Evolutionary conservation across 768 basidiomycete species (phyloP).

Genomic region (Trametes villosa): DNA sequence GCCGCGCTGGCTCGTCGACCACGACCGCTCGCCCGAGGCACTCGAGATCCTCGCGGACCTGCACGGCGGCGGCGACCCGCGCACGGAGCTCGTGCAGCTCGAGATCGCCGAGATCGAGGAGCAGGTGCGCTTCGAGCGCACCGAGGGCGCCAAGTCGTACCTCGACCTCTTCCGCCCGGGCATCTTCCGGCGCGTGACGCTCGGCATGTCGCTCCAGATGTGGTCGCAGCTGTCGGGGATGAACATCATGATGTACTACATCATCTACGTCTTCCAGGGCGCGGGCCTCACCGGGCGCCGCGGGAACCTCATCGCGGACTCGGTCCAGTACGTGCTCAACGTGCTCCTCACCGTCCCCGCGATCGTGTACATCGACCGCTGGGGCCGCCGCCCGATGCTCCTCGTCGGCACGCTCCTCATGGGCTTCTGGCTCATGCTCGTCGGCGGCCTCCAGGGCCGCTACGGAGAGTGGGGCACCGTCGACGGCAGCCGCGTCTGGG

Average conservation of each 20-base stretch:
- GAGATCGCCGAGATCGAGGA: slow-evolving; percentile 70
- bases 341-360: slow-evolving; percentile 49
- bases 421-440: slow-evolving; percentile 79
- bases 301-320: slow-evolving; percentile 75
- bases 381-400: slow-evolving; percentile 81
- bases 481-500: slow-evolving; percentile 52
- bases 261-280: slow-evolving; percentile 74
- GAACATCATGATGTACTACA: slow-evolving; percentile 82
- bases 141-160: slow-evolving; percentile 72
- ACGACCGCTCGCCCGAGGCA: slow-evolving; percentile 62
- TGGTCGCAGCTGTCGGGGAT: slow-evolving; percentile 80
- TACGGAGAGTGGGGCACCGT: slow-evolving; percentile 67
- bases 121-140: slow-evolving; percentile 62
- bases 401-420: slow-evolving; percentile 66
- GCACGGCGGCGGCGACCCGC: slow-evolving; percentile 64
- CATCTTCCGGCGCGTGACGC: slow-evolving; percentile 69
- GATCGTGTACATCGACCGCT: slow-evolving; percentile 70
- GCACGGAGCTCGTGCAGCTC: slow-evolving; percentile 65
- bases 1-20: slow-evolving; percentile 74
- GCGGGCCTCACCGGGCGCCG: slow-evolving; percentile 77
- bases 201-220: slow-evolving; percentile 76
- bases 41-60: slow-evolving; percentile 75
- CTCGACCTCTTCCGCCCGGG: slow-evolving; percentile 67
- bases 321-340: slow-evolving; percentile 58
- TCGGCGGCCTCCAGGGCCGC: slow-evolving; percentile 72